Evolutionary conservation across 2,329 filamentous ascomycete genomes (phyloP).

Genomic region (Ceratocystis cacaofunesta): DNA sequence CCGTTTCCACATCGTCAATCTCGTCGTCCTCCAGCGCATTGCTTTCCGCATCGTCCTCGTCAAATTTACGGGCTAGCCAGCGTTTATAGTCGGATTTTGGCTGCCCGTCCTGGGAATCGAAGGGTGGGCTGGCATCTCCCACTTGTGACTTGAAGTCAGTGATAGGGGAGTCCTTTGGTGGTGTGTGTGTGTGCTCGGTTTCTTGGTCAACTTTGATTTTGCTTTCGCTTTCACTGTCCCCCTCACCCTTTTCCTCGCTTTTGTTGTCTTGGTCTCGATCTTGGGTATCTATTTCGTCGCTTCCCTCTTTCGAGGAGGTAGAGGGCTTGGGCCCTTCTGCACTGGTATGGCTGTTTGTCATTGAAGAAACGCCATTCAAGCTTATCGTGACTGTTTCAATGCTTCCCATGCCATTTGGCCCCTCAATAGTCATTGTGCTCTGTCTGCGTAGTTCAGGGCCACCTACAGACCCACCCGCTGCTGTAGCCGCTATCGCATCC

Average conservation of each 20-base stretch:
- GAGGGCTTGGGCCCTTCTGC: neutral
- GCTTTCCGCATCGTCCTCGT: slow-evolving; percentile 21
- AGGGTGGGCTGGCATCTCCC: slow-evolving; percentile 25
- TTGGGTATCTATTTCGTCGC: slow-evolving; percentile 16
- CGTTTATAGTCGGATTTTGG: slow-evolving; percentile 45
- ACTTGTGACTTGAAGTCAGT: slow-evolving; percentile 70
- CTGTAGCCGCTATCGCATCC: slow-evolving; percentile 9
- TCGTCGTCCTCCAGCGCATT: slow-evolving; percentile 21
- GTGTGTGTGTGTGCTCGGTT: slow-evolving; percentile 68
- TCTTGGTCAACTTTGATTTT: slow-evolving; percentile 26
- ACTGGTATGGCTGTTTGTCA: slow-evolving; percentile 18
- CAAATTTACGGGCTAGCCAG: slow-evolving; percentile 40
- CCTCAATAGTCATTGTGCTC: slow-evolving; percentile 65
- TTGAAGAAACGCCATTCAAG: slow-evolving; percentile 51
- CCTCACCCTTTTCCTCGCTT: slow-evolving; percentile 17
- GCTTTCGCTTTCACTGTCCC: slow-evolving; percentile 27
- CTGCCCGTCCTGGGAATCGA: slow-evolving; percentile 29
- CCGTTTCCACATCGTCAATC: slow-evolving; percentile 24
- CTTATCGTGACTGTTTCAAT: slow-evolving; percentile 70
- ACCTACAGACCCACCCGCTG: slow-evolving; percentile 7
- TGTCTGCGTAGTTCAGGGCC: slow-evolving; percentile 49
- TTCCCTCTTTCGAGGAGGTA: slow-evolving; percentile 13
- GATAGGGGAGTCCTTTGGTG: slow-evolving; percentile 60
- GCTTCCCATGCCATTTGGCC: slow-evolving; percentile 61
- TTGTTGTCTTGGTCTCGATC: neutral